phyloP scores from a whole-genome alignment of 768 basidiomycete species.

The Suillus weaverae region DNA sequence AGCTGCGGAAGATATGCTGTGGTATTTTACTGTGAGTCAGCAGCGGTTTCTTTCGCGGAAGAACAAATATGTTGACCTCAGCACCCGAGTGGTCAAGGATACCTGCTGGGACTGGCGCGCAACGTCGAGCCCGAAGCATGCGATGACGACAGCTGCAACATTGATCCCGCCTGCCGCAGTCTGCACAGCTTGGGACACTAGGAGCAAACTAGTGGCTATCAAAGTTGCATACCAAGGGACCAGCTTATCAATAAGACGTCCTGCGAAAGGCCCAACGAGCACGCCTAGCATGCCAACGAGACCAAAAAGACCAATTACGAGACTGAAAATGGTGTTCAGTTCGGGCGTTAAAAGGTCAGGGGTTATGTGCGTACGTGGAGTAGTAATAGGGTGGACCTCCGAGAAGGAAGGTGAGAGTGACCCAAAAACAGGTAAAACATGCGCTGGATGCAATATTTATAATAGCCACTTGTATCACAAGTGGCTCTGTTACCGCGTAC shows the following conservation, averaged over 20 bases:
- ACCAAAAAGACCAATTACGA: constrained; percentile 71
- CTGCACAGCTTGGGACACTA: constrained; percentile 62
- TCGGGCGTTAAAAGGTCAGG: not conserved
- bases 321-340: constrained; percentile 26
- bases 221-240: constrained; percentile 80
- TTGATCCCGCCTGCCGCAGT: constrained; percentile 67
- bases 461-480: constrained; percentile 67
- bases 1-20: constrained; percentile 43
- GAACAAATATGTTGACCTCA: constrained; percentile 39
- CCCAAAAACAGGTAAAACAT: constrained; percentile 65
- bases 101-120: constrained; percentile 77
- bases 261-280: constrained; percentile 65
- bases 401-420: constrained; percentile 80
- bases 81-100: constrained; percentile 58
- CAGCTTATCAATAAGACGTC: constrained; percentile 65
- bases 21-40: constrained; percentile 7
- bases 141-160: constrained; percentile 68
- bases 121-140: constrained; percentile 69
- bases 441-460: constrained; percentile 61
- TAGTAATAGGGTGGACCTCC: constrained; percentile 75
- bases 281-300: constrained; percentile 74
- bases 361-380: constrained; percentile 49
- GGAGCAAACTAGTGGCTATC: constrained; percentile 45
- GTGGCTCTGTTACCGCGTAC: constrained; percentile 74
- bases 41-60: not conserved